Evolutionary conservation across 305 asterid genomes (phyloP), one percentile per base, ranked within the genome.

Genomic region (Fraxinus platypoda): DNA sequence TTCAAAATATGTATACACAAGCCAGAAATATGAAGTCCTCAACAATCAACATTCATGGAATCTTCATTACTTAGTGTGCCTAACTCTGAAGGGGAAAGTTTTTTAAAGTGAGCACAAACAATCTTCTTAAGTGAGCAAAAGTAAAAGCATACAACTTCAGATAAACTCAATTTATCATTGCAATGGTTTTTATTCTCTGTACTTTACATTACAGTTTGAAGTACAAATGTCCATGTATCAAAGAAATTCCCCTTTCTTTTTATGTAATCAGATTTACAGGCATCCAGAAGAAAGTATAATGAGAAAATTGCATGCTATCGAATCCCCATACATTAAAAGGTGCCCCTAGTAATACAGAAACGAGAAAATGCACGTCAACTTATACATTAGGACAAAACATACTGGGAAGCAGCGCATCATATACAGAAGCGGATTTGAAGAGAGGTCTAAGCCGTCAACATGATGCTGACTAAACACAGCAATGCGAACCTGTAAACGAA

Each of bases 401-500:
- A 96, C 99, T 83, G 98, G 98, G 87, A 94, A 96, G 89, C 99
- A 96, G 83, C 98, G 99, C 99, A 96, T 96, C 99, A 96, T 91
- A 83, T 94, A 96, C 52, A 94, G 90, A 84, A 96, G 97, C 49
- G 99, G 99, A 86, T 96, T 94, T 21, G 99, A 96, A 79, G 98
- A 90, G 83, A 96, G 98, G 85, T 96, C 98, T 15, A 96, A 91
- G 74, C 99, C 99, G 85, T 96, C 99, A 76, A 96, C 98, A 52
- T 96, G 99, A 81, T 94, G 98, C 92, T 94, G 99, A 85, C 91
- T 94, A 87, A 96, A 94, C 83, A 96, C 98, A 77, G 99, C 98
- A 88, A 96, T 96, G 49, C 99, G 97, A 64, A 96, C 99, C 99
- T 96, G 87, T 79, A 86, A 81, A 74, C 68, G 76, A 83, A 68